These are phyloP conservation scores for Closterium sp. DNA, from an alignment of 139 green algal species.

Conservation along the genomic window DNA sequence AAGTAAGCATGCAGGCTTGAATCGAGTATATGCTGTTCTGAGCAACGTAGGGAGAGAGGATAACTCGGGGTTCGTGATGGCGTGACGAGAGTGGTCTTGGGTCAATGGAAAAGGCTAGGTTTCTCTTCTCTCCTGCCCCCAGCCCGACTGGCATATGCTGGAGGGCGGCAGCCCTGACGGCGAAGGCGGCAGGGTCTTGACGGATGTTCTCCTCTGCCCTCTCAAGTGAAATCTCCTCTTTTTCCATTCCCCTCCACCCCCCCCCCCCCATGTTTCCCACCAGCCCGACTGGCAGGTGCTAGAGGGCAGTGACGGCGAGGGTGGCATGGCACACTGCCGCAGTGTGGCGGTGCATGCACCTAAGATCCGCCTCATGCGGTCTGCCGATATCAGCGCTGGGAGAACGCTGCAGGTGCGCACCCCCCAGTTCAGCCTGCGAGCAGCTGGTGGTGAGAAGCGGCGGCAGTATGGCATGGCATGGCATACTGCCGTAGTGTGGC, in stretches of 20 bases:
- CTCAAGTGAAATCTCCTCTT: too few relatives aligned
- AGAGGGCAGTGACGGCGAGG: constrained; percentile 9
- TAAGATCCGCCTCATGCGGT: constrained; percentile 36
- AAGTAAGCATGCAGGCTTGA: not conserved
- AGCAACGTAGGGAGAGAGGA: too few relatives aligned
- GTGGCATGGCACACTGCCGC: not conserved
- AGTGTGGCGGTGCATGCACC: constrained; percentile 13
- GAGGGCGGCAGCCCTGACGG: not conserved
- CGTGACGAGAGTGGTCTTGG: too few relatives aligned
- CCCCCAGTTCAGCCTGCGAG: too few relatives aligned
- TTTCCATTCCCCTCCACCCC: not conserved
- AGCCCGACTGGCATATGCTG: not conserved
- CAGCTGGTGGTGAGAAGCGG: too few relatives aligned
- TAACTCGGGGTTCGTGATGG: too few relatives aligned
- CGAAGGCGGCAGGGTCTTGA: too few relatives aligned
- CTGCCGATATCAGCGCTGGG: constrained; percentile 25
- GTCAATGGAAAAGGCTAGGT: not conserved
- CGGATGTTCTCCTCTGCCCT: too few relatives aligned
- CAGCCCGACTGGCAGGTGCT: constrained; percentile 29
- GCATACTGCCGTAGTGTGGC: too few relatives aligned
- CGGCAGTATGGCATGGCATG: too few relatives aligned
- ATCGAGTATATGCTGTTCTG: too few relatives aligned
- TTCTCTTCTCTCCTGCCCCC: not conserved
- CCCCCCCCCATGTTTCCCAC: not conserved
- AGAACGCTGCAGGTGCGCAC: constrained; percentile 24